Base-by-base conservation (phyloP, 2,329 filamentous ascomycete species). In the Botrytis galanthina region DNA sequence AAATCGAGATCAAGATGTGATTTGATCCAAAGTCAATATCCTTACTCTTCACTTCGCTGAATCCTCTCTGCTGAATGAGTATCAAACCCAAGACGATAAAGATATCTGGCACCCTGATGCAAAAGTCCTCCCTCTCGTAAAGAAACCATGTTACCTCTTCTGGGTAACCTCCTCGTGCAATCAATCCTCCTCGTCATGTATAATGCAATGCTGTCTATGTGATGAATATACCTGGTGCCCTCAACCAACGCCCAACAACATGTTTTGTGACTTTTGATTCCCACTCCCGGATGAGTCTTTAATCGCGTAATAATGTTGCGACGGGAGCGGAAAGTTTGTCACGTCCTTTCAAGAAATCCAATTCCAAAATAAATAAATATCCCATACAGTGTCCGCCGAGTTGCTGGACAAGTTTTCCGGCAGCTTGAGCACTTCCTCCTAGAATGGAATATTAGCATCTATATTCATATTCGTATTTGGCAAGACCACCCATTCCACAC, bases 331-430 rank as follows among this genome's bases (percentile, higher is more conserved):
- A 90, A 78, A 99, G 92, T 88, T 97, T 96, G 76, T 94, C 92
- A 79, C 94, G 90, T 78, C 96, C 96, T 82, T 97, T 93, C 78
- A 99, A 90, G 84, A 96, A 95, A 79, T 94, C 92, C 77, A 99
- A 92, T 84, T 98, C 95, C 82, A 98, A 92, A 80, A 99, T 93
- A 86, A 99, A 99, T 76, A 98, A 86, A 84, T 93, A 98, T 79
- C 94, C 95, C 74, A 97, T 84, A 64, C 98, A 86, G n/a, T 89
- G 87, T 77, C 95, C 96, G 78, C 94, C 94, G 77, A 97, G 89
- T 84, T 97, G 90, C 82, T 91, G 87, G 79, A 98, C 93, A 74
- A 99, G 91, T 75, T 93, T 89, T 76, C 93, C 94, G 32, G 94
- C 95, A 75, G 95, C 96, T 77, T 90, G 89, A 73, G 96, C 96